Evolutionary conservation across 73 alveolate species (phyloP).

Genomic region (Paraurostyla sp.): DNA sequence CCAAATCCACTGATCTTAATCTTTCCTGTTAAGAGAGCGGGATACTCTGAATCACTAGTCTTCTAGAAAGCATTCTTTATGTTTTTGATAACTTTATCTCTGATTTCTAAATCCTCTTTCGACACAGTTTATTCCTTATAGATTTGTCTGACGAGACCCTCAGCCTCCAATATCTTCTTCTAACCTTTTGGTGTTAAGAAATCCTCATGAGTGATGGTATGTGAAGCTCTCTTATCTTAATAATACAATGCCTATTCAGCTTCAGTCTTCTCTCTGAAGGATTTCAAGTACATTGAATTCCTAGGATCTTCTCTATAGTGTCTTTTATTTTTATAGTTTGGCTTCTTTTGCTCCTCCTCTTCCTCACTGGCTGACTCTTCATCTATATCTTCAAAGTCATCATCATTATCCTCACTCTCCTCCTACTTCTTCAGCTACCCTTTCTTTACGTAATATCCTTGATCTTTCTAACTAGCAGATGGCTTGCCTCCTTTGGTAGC

Average conservation of each 20-base stretch:
- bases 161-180: slow-evolving; percentile 35
- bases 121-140: slow-evolving; percentile 31
- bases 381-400: neutral
- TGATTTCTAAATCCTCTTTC: slow-evolving; percentile 20
- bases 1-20: slow-evolving; percentile 50
- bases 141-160: slow-evolving; percentile 23
- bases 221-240: neutral
- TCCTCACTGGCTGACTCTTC: slow-evolving; percentile 20
- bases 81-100: slow-evolving; percentile 23
- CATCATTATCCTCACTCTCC: neutral
- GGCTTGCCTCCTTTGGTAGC: neutral
- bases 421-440: neutral
- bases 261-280: neutral
- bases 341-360: neutral
- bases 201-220: neutral
- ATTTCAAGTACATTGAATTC: neutral
- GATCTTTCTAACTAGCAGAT: neutral
- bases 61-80: slow-evolving; percentile 25
- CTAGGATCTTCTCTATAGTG: slow-evolving; percentile 1
- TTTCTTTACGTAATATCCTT: neutral
- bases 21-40: slow-evolving; percentile 22
- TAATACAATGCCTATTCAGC: neutral
- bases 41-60: slow-evolving; percentile 14
- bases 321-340: neutral
- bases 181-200: neutral